A percentile compares a stretch with the other conserved stretches of the same genome.
Conservation (phyloP, 1,284 basidiomycete genomes). For the Tilletia setariae region DNA sequence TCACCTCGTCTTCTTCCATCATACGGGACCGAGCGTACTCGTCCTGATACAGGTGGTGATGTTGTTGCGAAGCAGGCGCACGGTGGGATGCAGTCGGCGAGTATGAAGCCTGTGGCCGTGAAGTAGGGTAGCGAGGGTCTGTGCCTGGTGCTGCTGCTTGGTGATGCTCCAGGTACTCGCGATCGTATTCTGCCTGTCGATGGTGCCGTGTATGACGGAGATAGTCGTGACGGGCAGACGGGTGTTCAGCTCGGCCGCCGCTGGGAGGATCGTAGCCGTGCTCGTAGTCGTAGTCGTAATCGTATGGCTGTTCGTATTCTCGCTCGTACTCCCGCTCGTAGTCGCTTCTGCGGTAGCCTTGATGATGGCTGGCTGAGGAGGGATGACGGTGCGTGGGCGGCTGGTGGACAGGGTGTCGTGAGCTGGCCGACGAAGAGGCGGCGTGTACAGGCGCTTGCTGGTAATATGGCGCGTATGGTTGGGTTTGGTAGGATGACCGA, state of each 20-base stretch:
- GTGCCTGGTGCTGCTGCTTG: neutral
- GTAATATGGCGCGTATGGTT: neutral
- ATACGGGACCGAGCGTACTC: neutral
- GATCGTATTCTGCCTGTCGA: neutral
- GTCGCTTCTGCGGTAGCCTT: neutral
- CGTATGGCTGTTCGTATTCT: neutral
- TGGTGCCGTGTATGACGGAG: neutral
- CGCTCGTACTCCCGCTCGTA: slow-evolving; percentile 11
- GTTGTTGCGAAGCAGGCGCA: neutral
- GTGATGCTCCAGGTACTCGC: neutral
- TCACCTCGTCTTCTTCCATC: slow-evolving; percentile 4
- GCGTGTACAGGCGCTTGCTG: neutral
- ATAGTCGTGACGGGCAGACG: neutral
- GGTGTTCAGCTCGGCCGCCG: neutral
- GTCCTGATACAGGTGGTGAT: neutral
- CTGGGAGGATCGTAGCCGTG: neutral
- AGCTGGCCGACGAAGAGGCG: neutral
- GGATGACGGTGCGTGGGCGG: neutral
- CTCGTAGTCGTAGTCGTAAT: slow-evolving; percentile 8
- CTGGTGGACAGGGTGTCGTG: neutral
- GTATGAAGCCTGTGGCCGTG: neutral
- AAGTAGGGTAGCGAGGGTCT: neutral
- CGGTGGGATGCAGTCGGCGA: neutral
- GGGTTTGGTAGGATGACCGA: neutral
- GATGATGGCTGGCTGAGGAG: neutral